Base-by-base conservation (phyloP, 208 protist species). In the Leishmania guyanensis region DNA sequence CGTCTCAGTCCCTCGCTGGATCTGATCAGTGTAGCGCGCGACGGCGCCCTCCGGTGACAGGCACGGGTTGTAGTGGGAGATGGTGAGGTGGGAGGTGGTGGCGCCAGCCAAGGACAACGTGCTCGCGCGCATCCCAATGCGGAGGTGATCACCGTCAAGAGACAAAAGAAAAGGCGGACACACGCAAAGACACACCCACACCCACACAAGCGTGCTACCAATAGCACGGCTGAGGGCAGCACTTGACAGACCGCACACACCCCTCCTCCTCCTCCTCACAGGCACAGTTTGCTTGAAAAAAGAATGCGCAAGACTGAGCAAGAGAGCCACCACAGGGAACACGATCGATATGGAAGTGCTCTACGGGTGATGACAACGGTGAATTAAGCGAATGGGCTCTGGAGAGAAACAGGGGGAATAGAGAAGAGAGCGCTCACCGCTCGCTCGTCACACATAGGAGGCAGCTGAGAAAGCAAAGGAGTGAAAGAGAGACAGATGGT, bases 1-100 rank as follows among this genome's bases (percentile, higher is more conserved):
- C 58, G 80, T 87, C 36, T 46, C 69, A 0, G 82, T 48, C 66
- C 89, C 82, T 9, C 73, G 74, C 60, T 77, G 74, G 2, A 93
- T 62, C 26, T 77, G 53, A 14, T 75, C 29, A 0, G 82, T 88
- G 46, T 82, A 81, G 16, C 84, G 77, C 3, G 84, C 86, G 0
- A 93, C 39, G 4, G 84, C 80, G 51, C 90, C 85, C 60, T 91
- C 85, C 4, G 81, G 71, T 33, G 86, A 77, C 5, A 91, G 68
- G 12, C 76, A 74, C 17, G 84, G 86, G 43, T 70, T 81, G 80
- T 85, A 89, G 46, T 84, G 86, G 43, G 72, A 69, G 33, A n/a
- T 20, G 5, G 72, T 46, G 50, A 50, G 17, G 22, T 64, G 72
- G 68, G 9, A 60, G 56, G 78, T 43, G 62, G 33, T 50, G 29